These are phyloP conservation scores for Pinus albicaulis DNA, from an alignment of 75 land plant species.

Conservation along the genomic window DNA sequence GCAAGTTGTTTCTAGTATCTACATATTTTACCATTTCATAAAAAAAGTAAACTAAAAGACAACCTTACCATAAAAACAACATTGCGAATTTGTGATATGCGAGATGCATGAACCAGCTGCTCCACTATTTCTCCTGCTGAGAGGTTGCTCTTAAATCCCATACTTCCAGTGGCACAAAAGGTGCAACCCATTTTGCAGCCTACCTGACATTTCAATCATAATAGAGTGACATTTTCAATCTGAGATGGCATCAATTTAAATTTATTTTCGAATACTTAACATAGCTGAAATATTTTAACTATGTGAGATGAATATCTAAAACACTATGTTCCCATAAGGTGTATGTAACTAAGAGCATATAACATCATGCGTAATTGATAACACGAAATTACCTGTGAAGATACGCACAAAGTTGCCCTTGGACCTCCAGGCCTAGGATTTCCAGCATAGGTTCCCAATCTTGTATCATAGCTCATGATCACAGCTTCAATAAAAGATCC, in stretches of 20 bases:
- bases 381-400: slow-evolving; percentile 77
- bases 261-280: too few species aligned
- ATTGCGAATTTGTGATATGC: slow-evolving; percentile 71
- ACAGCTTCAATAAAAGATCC: slow-evolving; percentile 89
- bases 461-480: slow-evolving; percentile 89
- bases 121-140: slow-evolving; percentile 96
- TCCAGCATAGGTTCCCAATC: slow-evolving; percentile 82
- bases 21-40: neutral
- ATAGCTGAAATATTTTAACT: too few species aligned
- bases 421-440: slow-evolving; percentile 82
- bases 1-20: neutral
- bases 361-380: neutral
- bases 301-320: neutral
- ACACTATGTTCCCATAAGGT: neutral
- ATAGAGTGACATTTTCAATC: slow-evolving; percentile 1
- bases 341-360: neutral
- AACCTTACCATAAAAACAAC: slow-evolving; percentile 92
- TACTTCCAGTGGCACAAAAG: slow-evolving; percentile 96
- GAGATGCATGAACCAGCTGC: slow-evolving; percentile 91
- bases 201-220: slow-evolving; percentile 47
- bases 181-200: slow-evolving; percentile 99
- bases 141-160: slow-evolving; percentile 93
- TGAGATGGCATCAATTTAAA: neutral
- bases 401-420: slow-evolving; percentile 88
- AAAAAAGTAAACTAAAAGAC: neutral